Conservation (phyloP, 2,329 filamentous ascomycete genomes). For the Aspergillus jensenii region DNA sequence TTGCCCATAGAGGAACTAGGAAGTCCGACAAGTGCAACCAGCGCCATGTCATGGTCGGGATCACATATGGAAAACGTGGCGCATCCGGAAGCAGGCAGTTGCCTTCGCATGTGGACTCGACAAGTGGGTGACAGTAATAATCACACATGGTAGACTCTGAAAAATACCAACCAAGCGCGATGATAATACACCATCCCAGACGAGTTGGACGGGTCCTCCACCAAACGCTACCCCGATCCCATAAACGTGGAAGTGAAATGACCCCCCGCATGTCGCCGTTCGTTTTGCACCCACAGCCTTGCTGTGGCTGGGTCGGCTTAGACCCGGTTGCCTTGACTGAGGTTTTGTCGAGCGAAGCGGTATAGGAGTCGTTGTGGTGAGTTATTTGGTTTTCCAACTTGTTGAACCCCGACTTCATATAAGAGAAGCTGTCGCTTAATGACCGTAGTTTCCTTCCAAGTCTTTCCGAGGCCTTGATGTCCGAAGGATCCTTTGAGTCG, state of each 20-base stretch:
- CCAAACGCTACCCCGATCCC: constrained; percentile 29
- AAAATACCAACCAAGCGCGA: constrained; percentile 50
- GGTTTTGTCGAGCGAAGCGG: constrained; percentile 17
- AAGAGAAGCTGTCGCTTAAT: constrained; percentile 40
- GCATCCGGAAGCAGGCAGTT: constrained; percentile 53
- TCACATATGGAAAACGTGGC: constrained; percentile 55
- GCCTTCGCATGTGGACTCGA: constrained; percentile 49
- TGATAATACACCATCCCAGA: constrained; percentile 40
- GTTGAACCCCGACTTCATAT: constrained; percentile 41
- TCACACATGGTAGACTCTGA: constrained; percentile 51
- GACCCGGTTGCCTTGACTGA: neutral
- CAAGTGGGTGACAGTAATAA: constrained; percentile 52
- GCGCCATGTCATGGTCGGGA: constrained; percentile 55
- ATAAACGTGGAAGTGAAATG: constrained; percentile 38
- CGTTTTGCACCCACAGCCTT: constrained; percentile 25
- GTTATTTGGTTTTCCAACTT: constrained; percentile 39
- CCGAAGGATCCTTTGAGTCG: constrained; percentile 16
- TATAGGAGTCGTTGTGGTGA: constrained; percentile 20
- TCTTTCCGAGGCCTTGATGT: constrained; percentile 35
- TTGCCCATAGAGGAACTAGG: constrained; percentile 30
- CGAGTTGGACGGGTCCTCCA: constrained; percentile 35
- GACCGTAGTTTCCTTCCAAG: constrained; percentile 41
- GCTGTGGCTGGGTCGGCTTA: constrained; percentile 5
- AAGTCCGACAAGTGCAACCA: constrained; percentile 41
- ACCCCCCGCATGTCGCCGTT: constrained; percentile 26